phyloP scores from a whole-genome alignment of 2,329 filamentous ascomycete species.

The Claviceps paspali region DNA sequence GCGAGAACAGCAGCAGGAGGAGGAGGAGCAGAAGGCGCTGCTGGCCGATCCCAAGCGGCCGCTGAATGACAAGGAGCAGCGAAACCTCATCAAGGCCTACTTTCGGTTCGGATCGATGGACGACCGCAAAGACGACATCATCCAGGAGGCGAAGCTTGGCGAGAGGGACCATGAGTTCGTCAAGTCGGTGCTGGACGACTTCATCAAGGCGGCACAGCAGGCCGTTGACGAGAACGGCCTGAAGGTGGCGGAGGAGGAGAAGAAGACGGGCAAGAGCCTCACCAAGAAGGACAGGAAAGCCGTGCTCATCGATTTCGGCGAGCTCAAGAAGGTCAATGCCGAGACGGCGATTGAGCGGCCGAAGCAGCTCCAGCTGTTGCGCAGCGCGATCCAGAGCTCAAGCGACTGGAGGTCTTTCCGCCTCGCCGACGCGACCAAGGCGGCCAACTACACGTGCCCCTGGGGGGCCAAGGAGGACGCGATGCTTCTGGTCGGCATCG shows the following conservation, averaged over 20 bases:
- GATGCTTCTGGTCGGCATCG: constrained; percentile 91
- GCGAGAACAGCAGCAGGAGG: constrained; percentile 48
- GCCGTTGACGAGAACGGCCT: constrained; percentile 54
- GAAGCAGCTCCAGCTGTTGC: constrained; percentile 72
- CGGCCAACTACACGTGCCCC: constrained; percentile 75
- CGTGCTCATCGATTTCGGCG: constrained; percentile 84
- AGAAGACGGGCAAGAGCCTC: constrained; percentile 62
- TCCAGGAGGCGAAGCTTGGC: constrained; percentile 70
- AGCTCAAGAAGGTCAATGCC: constrained; percentile 88
- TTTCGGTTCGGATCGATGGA: constrained; percentile 84
- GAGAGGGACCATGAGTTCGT: constrained; percentile 75
- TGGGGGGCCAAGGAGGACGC: constrained; percentile 93
- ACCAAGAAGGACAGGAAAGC: constrained; percentile 98
- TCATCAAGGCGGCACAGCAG: constrained; percentile 43
- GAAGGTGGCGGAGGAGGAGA: constrained; percentile 64
- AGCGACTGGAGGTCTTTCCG: constrained; percentile 68
- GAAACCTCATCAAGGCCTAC: constrained; percentile 80
- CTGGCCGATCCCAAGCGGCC: constrained; percentile 76
- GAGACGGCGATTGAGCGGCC: constrained; percentile 89
- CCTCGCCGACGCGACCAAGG: constrained; percentile 80
- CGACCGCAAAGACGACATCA: constrained; percentile 73
- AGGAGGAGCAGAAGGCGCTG: constrained; percentile 59
- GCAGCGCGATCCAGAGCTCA: constrained; percentile 50
- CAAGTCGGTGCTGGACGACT: constrained; percentile 57
- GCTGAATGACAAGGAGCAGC: constrained; percentile 80